Evolutionary conservation across 495 filamentous ascomycete species (phyloP).

Genomic region (Aspergillus diversus): DNA sequence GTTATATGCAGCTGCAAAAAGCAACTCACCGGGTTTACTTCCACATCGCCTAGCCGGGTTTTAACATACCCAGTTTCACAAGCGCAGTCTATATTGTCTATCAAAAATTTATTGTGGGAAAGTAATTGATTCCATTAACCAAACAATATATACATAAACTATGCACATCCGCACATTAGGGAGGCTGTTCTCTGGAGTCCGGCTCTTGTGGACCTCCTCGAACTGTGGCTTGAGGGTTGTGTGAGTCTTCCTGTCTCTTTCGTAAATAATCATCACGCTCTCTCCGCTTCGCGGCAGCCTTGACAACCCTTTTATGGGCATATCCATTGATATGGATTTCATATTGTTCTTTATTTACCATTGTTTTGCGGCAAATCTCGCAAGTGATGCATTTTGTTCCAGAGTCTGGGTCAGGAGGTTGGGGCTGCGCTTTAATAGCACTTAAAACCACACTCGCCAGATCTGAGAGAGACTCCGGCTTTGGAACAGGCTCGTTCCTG

Average conservation of each 20-base stretch:
- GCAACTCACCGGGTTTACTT: too few relatives aligned
- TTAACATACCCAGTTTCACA: too few relatives aligned
- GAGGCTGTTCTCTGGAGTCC: slow-evolving; percentile 2
- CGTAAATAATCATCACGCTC: slow-evolving; percentile 35
- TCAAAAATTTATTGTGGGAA: too few relatives aligned
- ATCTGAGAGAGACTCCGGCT: slow-evolving; percentile 63
- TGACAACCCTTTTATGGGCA: slow-evolving; percentile 56
- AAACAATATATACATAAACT: too few relatives aligned
- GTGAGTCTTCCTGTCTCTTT: slow-evolving; percentile 14
- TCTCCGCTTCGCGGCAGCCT: slow-evolving; percentile 34
- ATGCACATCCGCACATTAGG: not conserved
- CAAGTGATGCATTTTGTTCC: slow-evolving; percentile 55
- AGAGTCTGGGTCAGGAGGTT: slow-evolving; percentile 41
- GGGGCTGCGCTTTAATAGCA: slow-evolving; percentile 53
- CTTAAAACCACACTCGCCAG: slow-evolving; percentile 58
- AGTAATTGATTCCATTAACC: too few relatives aligned
- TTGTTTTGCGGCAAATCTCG: slow-evolving; percentile 70
- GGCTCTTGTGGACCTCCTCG: not conserved
- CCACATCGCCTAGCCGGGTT: too few relatives aligned
- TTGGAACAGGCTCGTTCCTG: slow-evolving; percentile 53
- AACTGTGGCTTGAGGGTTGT: slow-evolving; percentile 1
- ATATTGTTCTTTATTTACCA: slow-evolving; percentile 76
- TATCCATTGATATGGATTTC: slow-evolving; percentile 70
- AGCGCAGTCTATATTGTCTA: too few relatives aligned
- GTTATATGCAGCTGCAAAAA: too few relatives aligned